Base-by-base conservation (phyloP, 495 filamentous ascomycete genomes). In the Penicillium canariense region DNA sequence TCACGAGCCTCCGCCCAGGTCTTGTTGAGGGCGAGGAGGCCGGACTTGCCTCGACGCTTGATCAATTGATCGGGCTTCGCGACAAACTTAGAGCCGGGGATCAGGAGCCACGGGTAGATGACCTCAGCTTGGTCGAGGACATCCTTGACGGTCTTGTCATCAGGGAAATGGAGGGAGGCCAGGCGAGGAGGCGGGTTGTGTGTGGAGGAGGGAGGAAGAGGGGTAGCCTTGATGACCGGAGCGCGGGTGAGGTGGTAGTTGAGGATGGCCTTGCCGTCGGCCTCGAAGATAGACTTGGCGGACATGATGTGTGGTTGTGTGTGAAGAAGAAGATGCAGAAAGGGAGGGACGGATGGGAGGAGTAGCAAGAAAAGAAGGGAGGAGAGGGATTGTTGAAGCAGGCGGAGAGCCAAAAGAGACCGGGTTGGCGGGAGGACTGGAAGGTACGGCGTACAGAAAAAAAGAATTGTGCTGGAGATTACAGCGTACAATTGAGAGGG, bases 201-300 rank as follows among this genome's bases (percentile, higher is more conserved):
- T 71, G 85, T 94, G 54, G 85, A 69, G 58, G 89, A 80, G 59
- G 83, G 68, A 60, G 94, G 91, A 22, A 99, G 90, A 74, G 95
- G 89, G 66, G 91, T 90, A 47, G 94, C 91, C 86, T 96, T 96
- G 84, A 99, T 97, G 69, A 96, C 87, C 52, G 93, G 87, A 54
- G 94, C 91, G 67, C 94, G 88, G 62, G 94, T 99, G 81, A 99
- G 92, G 84, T 99, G 94, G 82, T 96, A 99, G 87, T 96, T 97
- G 82, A 99, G 81, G 81, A 99, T 97, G 80, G 94, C 94, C 88
- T 99, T 99, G 84, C 94, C 94, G 79, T 99, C 94, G 81, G 95
- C 94, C 79, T 99, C 94, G 83, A 86, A 76, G 68, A 99, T 97
- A 55, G 93, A 87, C 78, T 99, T 99, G 75, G 94, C 95, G 72